Base-by-base conservation (phyloP, 2,329 filamentous ascomycete species). In the Emmonsia crescens region DNA sequence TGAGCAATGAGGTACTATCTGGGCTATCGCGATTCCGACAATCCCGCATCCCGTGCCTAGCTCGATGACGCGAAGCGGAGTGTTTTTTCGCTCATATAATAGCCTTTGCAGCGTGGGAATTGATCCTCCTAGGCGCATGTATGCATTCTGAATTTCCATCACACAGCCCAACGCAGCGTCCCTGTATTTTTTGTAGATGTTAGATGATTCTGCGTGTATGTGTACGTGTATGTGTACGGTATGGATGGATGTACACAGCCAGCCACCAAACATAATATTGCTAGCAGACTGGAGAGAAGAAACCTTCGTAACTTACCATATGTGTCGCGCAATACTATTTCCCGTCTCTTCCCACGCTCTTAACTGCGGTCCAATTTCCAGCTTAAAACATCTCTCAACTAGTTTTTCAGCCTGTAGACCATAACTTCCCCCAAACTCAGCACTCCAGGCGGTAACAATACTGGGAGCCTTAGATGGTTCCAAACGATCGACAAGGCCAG, bases 261-360 rank as follows among this genome's bases (percentile, higher is more conserved):
- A 58, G 29, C 46, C 36, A 42, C 42, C 33, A 21, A 60, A 38
- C 5, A 16, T 29, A 31, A 55, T 21, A 24, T 21, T 49, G 42
- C 52, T 10, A 33, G 54, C 14, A 19, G 27, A 55, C 27, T 27
- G 33, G 42, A 24, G 38, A 36, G 38, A 60, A 38, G 16, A 49
- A 49, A n/a, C 33, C 31, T 44, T 62, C 14, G 24, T 46, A 51
- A 60, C 73, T 70, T 77, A 86, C 87, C 87, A 89, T 57, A 89
- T 79, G 74, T 89, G 87, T 49, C 85, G 78, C 5, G 87, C 87
- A 68, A 89, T 89, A 70, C 85, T 88, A 68, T 89, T 86, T 3
- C 86, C 86, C 0, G 85, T 87, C 68, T 89, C 87, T 70, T 89
- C 87, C 77, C 83, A 85, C 52, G 89, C 81, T 40, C 73, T 72